A percentile compares a stretch with the other conserved stretches of the same genome.
phyloP scores from a whole-genome alignment of 495 filamentous ascomycete species.

The Penicillium argentinense region DNA sequence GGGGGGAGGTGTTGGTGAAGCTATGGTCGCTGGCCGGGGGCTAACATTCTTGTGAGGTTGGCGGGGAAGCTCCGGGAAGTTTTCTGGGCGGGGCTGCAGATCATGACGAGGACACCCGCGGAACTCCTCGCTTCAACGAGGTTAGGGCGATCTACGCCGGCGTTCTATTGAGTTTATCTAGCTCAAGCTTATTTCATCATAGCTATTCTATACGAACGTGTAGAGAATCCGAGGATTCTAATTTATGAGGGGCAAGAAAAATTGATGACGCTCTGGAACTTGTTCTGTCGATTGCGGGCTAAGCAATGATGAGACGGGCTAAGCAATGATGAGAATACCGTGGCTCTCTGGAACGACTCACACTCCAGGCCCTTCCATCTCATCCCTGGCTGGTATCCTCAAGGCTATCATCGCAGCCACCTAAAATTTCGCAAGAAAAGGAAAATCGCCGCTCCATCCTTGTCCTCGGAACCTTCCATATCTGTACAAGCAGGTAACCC shows the following conservation, averaged over 20 bases:
- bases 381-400: not conserved
- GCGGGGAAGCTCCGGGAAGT: conserved; percentile 17
- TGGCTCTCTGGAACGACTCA: no score
- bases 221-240: no score
- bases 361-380: no score
- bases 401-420: not conserved
- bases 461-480: not conserved
- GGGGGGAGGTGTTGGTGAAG: not conserved
- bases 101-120: conserved; percentile 18
- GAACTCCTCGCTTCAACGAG: not conserved
- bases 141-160: not conserved
- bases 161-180: no score
- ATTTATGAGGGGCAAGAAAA: not conserved
- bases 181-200: not conserved
- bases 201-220: no score
- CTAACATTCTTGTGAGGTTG: conserved; percentile 3
- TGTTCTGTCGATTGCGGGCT: not conserved
- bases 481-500: not conserved
- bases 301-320: no score
- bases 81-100: conserved; percentile 26
- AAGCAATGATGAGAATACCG: no score
- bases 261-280: not conserved
- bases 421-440: not conserved
- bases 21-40: not conserved
- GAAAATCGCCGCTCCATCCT: not conserved